These are phyloP conservation scores for Solanum bulbocastanum DNA, from an alignment of 257 asterid genomes.

Conservation along the genomic window DNA sequence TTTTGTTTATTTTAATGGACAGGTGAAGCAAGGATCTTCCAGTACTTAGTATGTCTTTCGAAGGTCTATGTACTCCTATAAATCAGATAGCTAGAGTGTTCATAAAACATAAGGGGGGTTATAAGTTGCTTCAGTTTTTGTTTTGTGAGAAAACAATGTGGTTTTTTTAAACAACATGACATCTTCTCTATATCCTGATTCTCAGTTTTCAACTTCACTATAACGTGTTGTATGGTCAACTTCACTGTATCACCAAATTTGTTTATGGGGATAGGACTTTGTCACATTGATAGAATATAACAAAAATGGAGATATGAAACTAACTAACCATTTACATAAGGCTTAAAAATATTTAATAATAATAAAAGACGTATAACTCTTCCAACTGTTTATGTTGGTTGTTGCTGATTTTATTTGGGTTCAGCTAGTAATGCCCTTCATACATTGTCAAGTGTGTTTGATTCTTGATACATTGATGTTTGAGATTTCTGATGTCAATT, in stretches of 20 bases:
- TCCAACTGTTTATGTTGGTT: neutral
- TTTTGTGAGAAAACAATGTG: neutral
- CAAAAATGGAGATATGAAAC: neutral
- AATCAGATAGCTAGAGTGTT: neutral
- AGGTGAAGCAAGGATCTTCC: constrained; percentile 6
- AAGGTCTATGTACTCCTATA: neutral
- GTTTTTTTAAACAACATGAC: neutral
- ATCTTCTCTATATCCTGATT: neutral
- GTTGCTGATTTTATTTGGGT: neutral
- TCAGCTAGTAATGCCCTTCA: neutral
- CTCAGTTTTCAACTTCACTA: neutral
- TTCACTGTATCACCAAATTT: neutral
- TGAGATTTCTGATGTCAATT: neutral
- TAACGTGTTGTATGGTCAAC: neutral
- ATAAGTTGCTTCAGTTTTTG: neutral
- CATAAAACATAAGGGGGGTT: neutral
- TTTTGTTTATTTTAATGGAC: constrained; percentile 25
- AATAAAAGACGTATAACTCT: neutral
- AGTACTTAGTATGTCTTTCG: neutral
- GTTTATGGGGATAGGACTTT: neutral
- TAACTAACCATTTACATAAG: neutral
- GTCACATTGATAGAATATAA: neutral
- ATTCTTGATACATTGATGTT: neutral
- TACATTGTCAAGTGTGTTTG: neutral
- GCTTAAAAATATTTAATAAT: neutral